These are phyloP conservation scores for Schizophyllum commune DNA, from an alignment of 1,284 basidiomycete species.

Conservation along the genomic window DNA sequence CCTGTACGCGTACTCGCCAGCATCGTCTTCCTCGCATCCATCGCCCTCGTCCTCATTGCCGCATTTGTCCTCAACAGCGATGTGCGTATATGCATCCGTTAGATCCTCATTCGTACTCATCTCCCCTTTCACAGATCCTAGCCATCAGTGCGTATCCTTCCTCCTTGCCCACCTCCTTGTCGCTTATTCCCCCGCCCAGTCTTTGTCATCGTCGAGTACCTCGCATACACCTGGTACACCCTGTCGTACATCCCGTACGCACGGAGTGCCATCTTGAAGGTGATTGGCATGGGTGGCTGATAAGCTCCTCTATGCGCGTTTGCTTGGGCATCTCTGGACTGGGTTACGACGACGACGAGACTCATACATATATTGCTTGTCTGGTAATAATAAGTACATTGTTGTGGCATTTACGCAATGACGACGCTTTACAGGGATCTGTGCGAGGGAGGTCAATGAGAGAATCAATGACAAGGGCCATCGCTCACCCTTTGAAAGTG, in stretches of 20 bases:
- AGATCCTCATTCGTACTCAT: background rate
- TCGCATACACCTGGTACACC: constrained; percentile 82
- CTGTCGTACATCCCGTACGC: constrained; percentile 87
- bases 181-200: constrained; percentile 35
- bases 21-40: constrained; percentile 68
- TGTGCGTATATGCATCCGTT: constrained; percentile 33
- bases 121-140: constrained; percentile 20
- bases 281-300: constrained; percentile 41
- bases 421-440: background rate
- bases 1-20: constrained; percentile 83
- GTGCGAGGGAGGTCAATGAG: too few species aligned
- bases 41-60: constrained; percentile 73
- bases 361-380: background rate
- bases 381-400: background rate
- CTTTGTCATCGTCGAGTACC: constrained; percentile 79
- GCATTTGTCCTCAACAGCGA: constrained; percentile 69
- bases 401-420: background rate
- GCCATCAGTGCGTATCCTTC: constrained; percentile 22
- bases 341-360: background rate
- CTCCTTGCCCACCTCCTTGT: background rate
- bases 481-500: constrained; percentile 55
- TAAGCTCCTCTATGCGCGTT: constrained; percentile 14
- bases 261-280: constrained; percentile 59
- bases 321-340: background rate
- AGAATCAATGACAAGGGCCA: too few species aligned